Base-by-base conservation (phyloP, 2,329 filamentous ascomycete species). In the Pyrenophora graminea region DNA sequence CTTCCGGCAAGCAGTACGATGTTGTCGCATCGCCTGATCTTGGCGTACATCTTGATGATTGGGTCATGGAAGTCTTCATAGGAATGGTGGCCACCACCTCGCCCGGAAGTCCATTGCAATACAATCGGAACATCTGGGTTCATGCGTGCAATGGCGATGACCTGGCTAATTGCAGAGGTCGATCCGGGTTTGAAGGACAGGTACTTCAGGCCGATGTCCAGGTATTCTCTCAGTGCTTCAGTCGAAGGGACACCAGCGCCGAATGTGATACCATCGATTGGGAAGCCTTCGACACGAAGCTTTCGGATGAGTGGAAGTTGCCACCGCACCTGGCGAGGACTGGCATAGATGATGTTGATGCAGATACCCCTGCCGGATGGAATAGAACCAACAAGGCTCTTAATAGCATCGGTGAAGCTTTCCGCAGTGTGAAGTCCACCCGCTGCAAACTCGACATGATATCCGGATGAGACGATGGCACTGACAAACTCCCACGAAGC, bases 21-120 rank as follows among this genome's bases (percentile, higher is more conserved):
- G 77, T 97, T 97, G 62, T 89, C 82, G 60, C 88, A 88, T 69
- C 90, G 86, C 69, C 92, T 85, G 60, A 97, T 91, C 50, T 91
- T 87, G 61, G 86, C 85, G 72, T 97, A 97, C 89, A 96, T 95
- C 66, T 90, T 86, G 6, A 97, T 79, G 38, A 97, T 87, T 4
- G 92, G 92, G 68, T 92, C 87, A 74, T 96, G 92, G 82, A 97
- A 96, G 73, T 97, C 92, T 73, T 97, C 92, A 57, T 87, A 96
- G 1, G 91, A 96, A 78, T 97, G 92, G 74, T 96, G 92, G 50
- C 92, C 92, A 78, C 92, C 92, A 61, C 91, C 92, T 75, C 92
- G 88, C 34, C 92, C 92, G 70, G 92, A 92, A 53, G 92, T 97
- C 92, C 92, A 97, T 76, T 97, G 92, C 56, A 96, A 79, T 45